phyloP scores from a whole-genome alignment of 2,329 filamentous ascomycete species.

The Fusarium tupiense region DNA sequence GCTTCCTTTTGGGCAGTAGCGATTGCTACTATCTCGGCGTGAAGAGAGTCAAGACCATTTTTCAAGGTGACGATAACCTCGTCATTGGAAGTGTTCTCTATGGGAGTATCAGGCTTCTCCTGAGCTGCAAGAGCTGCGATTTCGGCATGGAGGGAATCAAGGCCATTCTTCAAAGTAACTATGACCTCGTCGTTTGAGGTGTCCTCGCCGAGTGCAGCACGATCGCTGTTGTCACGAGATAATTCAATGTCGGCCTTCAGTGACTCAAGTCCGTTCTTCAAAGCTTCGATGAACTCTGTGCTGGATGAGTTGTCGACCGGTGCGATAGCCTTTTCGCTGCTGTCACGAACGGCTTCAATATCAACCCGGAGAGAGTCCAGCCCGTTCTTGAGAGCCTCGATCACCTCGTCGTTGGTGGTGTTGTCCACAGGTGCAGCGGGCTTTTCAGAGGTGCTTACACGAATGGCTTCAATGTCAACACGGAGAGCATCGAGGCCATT shows the following conservation, averaged over 20 bases:
- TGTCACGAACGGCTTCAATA: conserved; percentile 62
- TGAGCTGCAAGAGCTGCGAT: conserved; percentile 71
- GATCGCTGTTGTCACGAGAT: conserved; percentile 72
- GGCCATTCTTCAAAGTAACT: conserved; percentile 81
- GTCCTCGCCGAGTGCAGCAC: conserved; percentile 66
- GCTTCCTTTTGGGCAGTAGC: conserved; percentile 65
- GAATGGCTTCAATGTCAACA: conserved; percentile 54
- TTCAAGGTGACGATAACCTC: conserved; percentile 88
- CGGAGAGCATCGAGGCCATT: conserved; percentile 36
- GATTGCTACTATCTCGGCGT: conserved; percentile 77
- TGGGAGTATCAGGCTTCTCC: conserved; percentile 44
- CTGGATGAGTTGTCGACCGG: conserved; percentile 27
- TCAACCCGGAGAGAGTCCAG: conserved; percentile 29
- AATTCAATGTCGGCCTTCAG: conserved; percentile 35
- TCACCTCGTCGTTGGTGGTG: conserved; percentile 34
- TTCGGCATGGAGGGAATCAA: conserved; percentile 76
- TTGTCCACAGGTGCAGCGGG: conserved; percentile 12
- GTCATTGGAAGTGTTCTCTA: conserved; percentile 60
- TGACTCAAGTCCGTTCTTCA: conserved; percentile 37
- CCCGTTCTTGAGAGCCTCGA: conserved; percentile 33
- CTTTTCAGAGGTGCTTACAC: conserved; percentile 64
- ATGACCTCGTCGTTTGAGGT: conserved; percentile 85
- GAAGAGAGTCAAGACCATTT: conserved; percentile 76
- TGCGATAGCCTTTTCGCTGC: conserved; percentile 58
- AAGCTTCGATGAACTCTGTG: conserved; percentile 30